phyloP scores from a whole-genome alignment of 495 filamentous ascomycete genomes.

The Tetracladium setigerum region DNA sequence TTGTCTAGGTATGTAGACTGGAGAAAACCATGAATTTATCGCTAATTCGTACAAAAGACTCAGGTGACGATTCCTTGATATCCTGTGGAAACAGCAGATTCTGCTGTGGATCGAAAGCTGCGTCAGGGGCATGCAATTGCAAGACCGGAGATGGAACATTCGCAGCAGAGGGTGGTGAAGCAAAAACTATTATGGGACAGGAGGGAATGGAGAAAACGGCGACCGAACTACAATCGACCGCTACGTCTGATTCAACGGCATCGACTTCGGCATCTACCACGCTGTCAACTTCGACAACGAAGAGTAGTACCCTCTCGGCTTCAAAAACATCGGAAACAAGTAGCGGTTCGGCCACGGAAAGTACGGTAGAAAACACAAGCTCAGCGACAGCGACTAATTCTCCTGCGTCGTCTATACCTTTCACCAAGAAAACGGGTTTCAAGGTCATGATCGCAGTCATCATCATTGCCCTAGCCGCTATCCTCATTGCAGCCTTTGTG shows the following conservation, averaged over 20 bases:
- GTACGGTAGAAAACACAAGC: no score
- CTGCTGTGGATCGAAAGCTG: slow-evolving; percentile 23
- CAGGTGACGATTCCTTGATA: slow-evolving; percentile 13
- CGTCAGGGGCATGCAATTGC: slow-evolving; percentile 25
- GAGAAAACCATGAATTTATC: neutral
- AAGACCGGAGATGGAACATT: slow-evolving; percentile 15
- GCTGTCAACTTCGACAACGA: no score
- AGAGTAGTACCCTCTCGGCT: no score
- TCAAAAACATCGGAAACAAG: no score
- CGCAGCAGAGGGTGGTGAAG: slow-evolving; percentile 12
- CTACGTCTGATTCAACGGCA: neutral
- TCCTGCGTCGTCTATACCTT: no score
- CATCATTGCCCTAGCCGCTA: no score
- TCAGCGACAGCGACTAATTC: no score
- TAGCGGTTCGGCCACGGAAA: no score
- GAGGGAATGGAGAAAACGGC: slow-evolving; percentile 10
- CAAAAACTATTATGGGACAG: slow-evolving; percentile 26
- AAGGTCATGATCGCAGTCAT: no score
- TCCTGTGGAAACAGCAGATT: slow-evolving; percentile 24
- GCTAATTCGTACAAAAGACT: slow-evolving; percentile 10
- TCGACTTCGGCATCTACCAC: neutral
- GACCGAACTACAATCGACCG: neutral
- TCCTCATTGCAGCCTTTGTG: no score
- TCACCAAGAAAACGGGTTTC: no score
- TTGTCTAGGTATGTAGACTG: slow-evolving; percentile 23